phyloP scores from a whole-genome alignment of 352 stramenopile genomes.

The Phytophthora pistaciae region DNA sequence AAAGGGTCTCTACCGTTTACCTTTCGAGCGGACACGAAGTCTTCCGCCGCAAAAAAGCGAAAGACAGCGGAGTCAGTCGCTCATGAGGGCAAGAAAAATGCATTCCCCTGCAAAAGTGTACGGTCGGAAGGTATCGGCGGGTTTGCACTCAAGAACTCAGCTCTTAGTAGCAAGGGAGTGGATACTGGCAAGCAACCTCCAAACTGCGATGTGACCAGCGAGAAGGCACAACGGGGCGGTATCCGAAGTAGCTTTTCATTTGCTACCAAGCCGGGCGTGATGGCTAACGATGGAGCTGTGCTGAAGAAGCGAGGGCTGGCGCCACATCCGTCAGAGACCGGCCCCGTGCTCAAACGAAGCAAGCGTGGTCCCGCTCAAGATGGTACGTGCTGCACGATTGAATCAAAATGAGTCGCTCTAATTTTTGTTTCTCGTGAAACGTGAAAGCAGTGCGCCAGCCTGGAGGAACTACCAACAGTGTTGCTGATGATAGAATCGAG shows the following conservation, averaged over 20 bases:
- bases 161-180: constrained; percentile 8
- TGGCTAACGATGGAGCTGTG: constrained; percentile 11
- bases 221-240: not conserved
- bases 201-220: not conserved
- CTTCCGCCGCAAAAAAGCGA: constrained; percentile 34
- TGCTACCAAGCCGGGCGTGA: constrained; percentile 6
- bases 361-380: constrained; percentile 11
- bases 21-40: constrained; percentile 34
- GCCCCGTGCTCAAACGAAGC: constrained; percentile 22
- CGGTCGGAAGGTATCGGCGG: not conserved
- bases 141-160: constrained; percentile 12
- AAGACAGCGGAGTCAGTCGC: constrained; percentile 18
- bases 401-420: not conserved
- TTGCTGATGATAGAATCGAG: not conserved
- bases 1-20: constrained; percentile 18
- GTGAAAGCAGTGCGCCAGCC: not conserved
- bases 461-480: not conserved
- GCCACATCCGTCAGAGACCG: constrained; percentile 10
- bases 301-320: constrained; percentile 34
- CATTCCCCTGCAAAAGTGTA: constrained; percentile 24
- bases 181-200: constrained; percentile 9
- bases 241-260: constrained; percentile 7
- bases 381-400: constrained; percentile 17
- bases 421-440: constrained; percentile 12
- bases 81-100: constrained; percentile 6